A percentile compares a stretch with the other conserved stretches of the same genome.
Evolutionary conservation across 495 filamentous ascomycete species (phyloP).

Genomic region (Aspergillus sparsus): DNA sequence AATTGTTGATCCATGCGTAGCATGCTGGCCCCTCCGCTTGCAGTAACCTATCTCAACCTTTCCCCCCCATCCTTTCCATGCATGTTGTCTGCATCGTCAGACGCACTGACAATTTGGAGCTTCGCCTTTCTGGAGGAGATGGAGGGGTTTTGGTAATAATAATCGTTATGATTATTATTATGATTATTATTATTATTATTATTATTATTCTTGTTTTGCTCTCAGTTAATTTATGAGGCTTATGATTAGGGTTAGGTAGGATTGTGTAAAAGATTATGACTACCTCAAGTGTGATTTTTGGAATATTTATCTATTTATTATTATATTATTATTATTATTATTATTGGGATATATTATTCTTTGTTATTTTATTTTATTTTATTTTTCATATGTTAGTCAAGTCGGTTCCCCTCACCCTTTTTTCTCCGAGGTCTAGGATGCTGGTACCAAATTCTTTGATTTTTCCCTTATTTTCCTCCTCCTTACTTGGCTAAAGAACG

Average conservation of each 20-base stretch:
- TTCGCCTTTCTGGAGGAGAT: slow-evolving; percentile 13
- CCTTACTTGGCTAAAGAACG: slow-evolving; percentile 14
- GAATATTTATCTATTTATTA: too few species aligned
- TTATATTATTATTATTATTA: too few species aligned
- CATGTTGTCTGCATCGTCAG: slow-evolving; percentile 18
- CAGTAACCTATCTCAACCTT: slow-evolving; percentile 16
- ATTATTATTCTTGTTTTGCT: neutral
- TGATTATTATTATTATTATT: neutral
- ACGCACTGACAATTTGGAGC: slow-evolving; percentile 22
- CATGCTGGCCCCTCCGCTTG: slow-evolving; percentile 19
- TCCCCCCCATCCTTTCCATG: slow-evolving; percentile 19
- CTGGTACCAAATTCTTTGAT: slow-evolving; percentile 10
- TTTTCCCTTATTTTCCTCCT: slow-evolving; percentile 12
- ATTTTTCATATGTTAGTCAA: neutral
- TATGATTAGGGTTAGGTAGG: too few species aligned
- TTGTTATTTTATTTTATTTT: too few species aligned
- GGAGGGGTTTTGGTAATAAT: neutral
- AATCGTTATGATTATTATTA: neutral
- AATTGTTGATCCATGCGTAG: slow-evolving; percentile 11
- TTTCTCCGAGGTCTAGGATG: slow-evolving; percentile 14
- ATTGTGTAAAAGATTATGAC: too few species aligned
- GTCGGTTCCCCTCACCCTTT: slow-evolving; percentile 4
- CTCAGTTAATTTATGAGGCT: neutral
- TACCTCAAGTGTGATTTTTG: too few species aligned
- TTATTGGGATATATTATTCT: too few species aligned